Evolutionary conservation across 1,139 yeast genomes (phyloP).

Genomic region (Candida dubliniensis): DNA sequence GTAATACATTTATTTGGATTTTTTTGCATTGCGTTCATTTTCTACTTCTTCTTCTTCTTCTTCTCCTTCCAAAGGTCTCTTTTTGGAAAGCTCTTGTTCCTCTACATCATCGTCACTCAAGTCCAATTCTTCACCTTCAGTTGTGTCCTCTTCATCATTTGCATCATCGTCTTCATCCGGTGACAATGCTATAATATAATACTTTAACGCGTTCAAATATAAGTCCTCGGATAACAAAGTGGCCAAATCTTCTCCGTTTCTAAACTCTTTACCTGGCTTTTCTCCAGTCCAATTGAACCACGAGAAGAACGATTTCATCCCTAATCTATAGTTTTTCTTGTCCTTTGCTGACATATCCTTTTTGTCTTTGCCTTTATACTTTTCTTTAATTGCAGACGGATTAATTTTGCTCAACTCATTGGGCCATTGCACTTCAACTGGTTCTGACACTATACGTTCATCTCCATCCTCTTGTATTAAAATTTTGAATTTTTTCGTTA

Average conservation of each 20-base stretch:
- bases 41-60: conserved; percentile 17
- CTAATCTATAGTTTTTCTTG: conserved; percentile 60
- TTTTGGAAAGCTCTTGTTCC: conserved; percentile 16
- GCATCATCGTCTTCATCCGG: conserved; percentile 55
- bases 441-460: conserved; percentile 50
- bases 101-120: conserved; percentile 48
- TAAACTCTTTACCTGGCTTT: conserved; percentile 71
- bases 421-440: conserved; percentile 62
- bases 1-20: not conserved
- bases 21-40: not conserved
- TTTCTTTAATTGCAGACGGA: conserved; percentile 47
- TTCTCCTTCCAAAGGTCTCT: conserved; percentile 14
- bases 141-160: conserved; percentile 49
- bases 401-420: conserved; percentile 49
- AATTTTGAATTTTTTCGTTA: conserved; percentile 53
- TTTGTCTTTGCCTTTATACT: conserved; percentile 30
- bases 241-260: conserved; percentile 71
- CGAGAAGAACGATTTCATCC: conserved; percentile 74
- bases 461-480: conserved; percentile 49
- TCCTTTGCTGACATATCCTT: conserved; percentile 45
- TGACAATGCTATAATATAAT: conserved; percentile 67
- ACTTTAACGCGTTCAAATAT: conserved; percentile 70
- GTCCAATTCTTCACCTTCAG: conserved; percentile 57
- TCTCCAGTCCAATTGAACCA: conserved; percentile 77
- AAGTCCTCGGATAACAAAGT: conserved; percentile 63